Base-by-base conservation (phyloP, 139 green algal species). In the Chlorella sp. region DNA sequence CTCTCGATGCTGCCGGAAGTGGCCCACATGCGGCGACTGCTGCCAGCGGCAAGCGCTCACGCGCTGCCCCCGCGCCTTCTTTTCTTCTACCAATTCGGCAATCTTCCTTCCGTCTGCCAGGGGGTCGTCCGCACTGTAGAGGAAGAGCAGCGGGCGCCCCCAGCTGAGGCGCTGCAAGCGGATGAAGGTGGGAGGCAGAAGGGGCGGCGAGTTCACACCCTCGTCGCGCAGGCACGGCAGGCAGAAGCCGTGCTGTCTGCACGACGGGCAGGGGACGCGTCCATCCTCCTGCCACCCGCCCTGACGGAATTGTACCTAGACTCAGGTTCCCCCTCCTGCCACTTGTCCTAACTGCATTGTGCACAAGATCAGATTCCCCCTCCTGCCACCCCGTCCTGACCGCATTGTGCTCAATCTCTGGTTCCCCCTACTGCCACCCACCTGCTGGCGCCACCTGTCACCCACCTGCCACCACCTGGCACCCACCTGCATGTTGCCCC, bases 101-200 rank as follows among this genome's bases (percentile, higher is more conserved):
- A 91, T 14, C 48, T 61, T 53, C 14, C 34, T 53, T 0, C 34
- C 81, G 9, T 91, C 78, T 9, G 48, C 78, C 40, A 91, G 78
- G 26, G 60, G 87, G 24, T 91, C 87, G 26, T 91, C 87, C 4
- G 19, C 2, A 15, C 79, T 81, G 84, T 81, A 88, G 28, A 88
- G 68, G 42, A 68, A 88, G 30, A 88, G 84, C 39, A 69, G 39
- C 39, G 84, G 84, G 21, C 61, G 60, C 60, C 66, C 64, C 84
- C 84, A 88, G 39, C 30, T 19, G 11, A 69, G 84, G 34, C 84
- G 66, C 68, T 26, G 22, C 83, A 87, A 37, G 26, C 48, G 48
- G 36, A 36, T 14, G 61, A 87, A 79, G 61, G 61, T 77, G 61
- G 12, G 61, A n/a, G n/a, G 61, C 83, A 87, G 26, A 87, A 87